phyloP scores from a whole-genome alignment of 768 basidiomycete species.

The Suillus lakei region DNA sequence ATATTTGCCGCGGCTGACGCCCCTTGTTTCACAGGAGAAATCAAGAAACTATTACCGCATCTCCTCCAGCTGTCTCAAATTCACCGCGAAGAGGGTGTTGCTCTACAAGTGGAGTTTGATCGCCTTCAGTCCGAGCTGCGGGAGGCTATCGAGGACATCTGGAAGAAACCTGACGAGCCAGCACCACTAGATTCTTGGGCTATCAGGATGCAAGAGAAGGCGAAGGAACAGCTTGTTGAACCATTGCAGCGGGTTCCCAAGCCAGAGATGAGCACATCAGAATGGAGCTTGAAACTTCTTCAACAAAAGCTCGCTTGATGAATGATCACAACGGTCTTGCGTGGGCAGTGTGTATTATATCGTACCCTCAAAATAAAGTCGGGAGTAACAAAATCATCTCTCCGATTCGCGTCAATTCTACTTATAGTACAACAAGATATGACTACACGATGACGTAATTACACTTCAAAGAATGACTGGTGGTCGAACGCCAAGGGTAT shows the following conservation, averaged over 20 bases:
- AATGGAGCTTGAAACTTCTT: constrained; percentile 31
- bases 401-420: background rate
- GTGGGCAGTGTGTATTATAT: background rate
- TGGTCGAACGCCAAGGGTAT: background rate
- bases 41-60: constrained; percentile 71
- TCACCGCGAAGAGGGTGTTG: constrained; percentile 68
- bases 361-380: background rate
- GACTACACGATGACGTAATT: background rate
- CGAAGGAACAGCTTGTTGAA: constrained; percentile 50
- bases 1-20: background rate
- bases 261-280: constrained; percentile 39
- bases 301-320: background rate
- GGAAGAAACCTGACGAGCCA: constrained; percentile 50
- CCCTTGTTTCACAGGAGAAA: constrained; percentile 57
- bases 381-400: background rate
- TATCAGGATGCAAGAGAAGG: constrained; percentile 56
- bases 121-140: constrained; percentile 62
- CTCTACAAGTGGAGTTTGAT: constrained; percentile 63
- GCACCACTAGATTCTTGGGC: constrained; percentile 51
- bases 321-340: background rate
- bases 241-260: constrained; percentile 58
- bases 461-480: background rate
- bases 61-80: constrained; percentile 69
- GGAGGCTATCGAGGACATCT: constrained; percentile 65
- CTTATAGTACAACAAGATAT: constrained; percentile 6